Base-by-base conservation (phyloP, 441 rosid species). In the Populus trichocarpa region DNA sequence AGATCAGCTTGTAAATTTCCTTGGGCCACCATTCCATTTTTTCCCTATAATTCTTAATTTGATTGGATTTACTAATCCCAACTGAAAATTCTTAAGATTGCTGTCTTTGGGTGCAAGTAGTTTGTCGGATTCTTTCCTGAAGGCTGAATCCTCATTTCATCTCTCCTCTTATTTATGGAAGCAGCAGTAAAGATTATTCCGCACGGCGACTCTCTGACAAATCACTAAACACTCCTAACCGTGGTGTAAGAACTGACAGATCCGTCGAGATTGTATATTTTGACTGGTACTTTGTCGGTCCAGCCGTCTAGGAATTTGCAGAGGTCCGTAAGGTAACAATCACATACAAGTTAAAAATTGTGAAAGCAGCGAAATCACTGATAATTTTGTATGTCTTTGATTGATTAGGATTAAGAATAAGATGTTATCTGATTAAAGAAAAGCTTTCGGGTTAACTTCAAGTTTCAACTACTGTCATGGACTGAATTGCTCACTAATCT, bases 21-120 rank as follows among this genome's bases (percentile, higher is more conserved):
- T 53, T 53, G 61, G 0, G 61, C n/a, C 1, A 53, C 22, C 22
- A 1, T 53, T 3, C 59, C 59, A 50, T 16, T 14, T 0, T 0
- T 0, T 0, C 7, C 59, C 59, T 3, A 14, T 16, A 0, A 50
- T 50, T 53, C 3, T 53, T 3, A 53, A 0, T 0, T 50, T 50
- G 8, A 50, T 50, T 16, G n/a, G 59, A 5, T 53, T 18, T 18
- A 53, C 22, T 6, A 6, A 53, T 53, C 63, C 63, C 8, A 53
- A 18, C 3, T 18, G 63, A 53, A 53, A 2, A 53, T 53, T 53
- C 22, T 53, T 53, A 6, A 18, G 22, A 53, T 53, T 7, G 18
- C 63, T 53, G 63, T 18, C 8, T 53, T 53, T 53, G 63, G 22
- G 3, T 18, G 63, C 63, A 53, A 53, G 63, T 53, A 18, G 3